These are phyloP conservation scores for Debaryomycetaceae sp. DNA, from an alignment of 1,139 yeast genomes.

Conservation along the genomic window DNA sequence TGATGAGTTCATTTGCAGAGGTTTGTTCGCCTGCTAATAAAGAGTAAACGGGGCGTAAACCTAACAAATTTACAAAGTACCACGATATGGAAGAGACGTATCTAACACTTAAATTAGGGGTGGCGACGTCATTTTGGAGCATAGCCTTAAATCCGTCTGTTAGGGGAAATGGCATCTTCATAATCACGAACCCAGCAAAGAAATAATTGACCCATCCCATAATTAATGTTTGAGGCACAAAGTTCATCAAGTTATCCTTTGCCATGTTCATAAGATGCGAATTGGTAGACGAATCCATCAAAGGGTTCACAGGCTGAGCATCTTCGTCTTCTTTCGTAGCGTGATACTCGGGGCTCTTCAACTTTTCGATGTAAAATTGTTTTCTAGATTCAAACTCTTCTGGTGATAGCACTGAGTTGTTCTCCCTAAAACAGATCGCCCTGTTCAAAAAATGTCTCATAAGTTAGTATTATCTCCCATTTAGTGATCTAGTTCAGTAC, in stretches of 20 bases:
- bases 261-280: constrained; percentile 80
- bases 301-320: constrained; percentile 53
- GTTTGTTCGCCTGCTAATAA: constrained; percentile 58
- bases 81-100: constrained; percentile 98
- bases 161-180: constrained; percentile 58
- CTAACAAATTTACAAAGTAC: constrained; percentile 89
- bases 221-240: constrained; percentile 85
- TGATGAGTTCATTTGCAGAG: constrained; percentile 48
- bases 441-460: constrained; percentile 50
- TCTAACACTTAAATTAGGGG: constrained; percentile 81
- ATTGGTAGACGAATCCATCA: constrained; percentile 66
- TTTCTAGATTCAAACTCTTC: constrained; percentile 50
- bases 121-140: constrained; percentile 85
- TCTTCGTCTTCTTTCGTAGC: constrained; percentile 45
- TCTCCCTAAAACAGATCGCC: constrained; percentile 50
- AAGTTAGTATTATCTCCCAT: constrained; percentile 4
- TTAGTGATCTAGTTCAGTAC: constrained; percentile 10
- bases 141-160: constrained; percentile 87
- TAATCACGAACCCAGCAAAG: constrained; percentile 87
- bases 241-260: constrained; percentile 76
- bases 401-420: constrained; percentile 43
- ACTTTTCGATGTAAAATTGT: constrained; percentile 36
- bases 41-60: constrained; percentile 77
- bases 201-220: constrained; percentile 97
- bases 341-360: constrained; percentile 50